Conservation (phyloP, 768 basidiomycete species). For the Serendipita sp. region DNA sequence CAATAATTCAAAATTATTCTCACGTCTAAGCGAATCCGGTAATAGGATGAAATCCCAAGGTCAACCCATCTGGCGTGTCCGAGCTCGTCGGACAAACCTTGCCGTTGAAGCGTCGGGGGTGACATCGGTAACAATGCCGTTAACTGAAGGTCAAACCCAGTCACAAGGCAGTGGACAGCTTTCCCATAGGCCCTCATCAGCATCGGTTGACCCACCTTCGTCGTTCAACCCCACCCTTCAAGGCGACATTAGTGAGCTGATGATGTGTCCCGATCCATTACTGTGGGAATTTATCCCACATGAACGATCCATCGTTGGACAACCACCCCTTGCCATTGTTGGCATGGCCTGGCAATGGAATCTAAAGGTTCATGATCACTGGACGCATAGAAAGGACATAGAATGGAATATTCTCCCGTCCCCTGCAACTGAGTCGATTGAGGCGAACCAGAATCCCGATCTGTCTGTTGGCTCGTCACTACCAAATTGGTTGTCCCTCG, state of each 20-base stretch:
- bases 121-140: too few relatives aligned
- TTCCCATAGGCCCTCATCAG: too few relatives aligned
- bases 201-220: too few relatives aligned
- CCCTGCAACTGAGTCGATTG: neutral
- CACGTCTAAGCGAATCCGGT: too few relatives aligned
- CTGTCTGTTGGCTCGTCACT: neutral
- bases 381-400: neutral
- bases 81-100: too few relatives aligned
- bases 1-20: too few relatives aligned
- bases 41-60: too few relatives aligned
- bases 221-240: too few relatives aligned
- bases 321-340: neutral
- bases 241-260: neutral
- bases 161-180: too few relatives aligned
- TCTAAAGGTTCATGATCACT: constrained; percentile 1
- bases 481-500: neutral
- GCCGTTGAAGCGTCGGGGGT: too few relatives aligned
- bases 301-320: neutral
- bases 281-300: neutral
- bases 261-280: neutral
- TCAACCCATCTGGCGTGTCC: too few relatives aligned
- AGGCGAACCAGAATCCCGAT: neutral
- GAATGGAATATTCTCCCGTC: neutral
- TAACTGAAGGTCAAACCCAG: too few relatives aligned
- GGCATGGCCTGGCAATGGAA: neutral